Evolutionary conservation across 352 stramenopile genomes (phyloP).

Genomic region (Pythium dissotocum): DNA sequence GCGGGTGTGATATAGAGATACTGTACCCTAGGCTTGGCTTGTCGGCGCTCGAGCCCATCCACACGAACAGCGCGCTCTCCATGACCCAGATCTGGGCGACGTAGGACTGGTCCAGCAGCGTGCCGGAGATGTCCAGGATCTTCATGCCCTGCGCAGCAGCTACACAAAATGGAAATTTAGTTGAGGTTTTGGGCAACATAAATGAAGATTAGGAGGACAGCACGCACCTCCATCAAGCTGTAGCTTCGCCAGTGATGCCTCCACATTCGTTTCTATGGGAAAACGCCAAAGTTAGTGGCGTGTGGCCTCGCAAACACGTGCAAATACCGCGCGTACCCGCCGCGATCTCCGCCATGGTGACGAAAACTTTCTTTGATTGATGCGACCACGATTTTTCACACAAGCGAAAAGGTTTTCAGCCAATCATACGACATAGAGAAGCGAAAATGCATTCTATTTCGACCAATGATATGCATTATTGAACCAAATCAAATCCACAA

Average conservation of each 20-base stretch:
- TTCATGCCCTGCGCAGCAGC: conserved; percentile 13
- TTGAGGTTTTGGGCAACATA: neutral
- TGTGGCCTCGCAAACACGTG: neutral
- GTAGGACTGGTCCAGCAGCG: conserved; percentile 68
- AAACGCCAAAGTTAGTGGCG: neutral
- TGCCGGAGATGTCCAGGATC: conserved; percentile 52
- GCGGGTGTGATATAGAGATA: neutral
- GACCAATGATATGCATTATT: conserved; percentile 19
- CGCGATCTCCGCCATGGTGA: conserved; percentile 15
- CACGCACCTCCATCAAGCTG: conserved; percentile 24
- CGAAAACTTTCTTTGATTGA: neutral
- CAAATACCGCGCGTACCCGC: conserved; percentile 1
- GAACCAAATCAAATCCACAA: conserved; percentile 11
- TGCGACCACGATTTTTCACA: neutral
- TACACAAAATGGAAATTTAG: neutral
- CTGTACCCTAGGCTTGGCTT: conserved; percentile 42
- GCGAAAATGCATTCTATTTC: neutral
- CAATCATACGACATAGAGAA: conserved; percentile 4
- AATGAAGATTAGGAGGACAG: neutral
- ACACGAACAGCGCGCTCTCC: conserved; percentile 70
- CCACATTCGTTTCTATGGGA: conserved; percentile 5
- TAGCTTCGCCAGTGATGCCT: conserved; percentile 17
- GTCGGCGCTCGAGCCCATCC: conserved; percentile 58
- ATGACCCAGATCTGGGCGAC: conserved; percentile 78
- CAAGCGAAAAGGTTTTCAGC: neutral